phyloP scores from a whole-genome alignment of 164 flowering plant genomes.

The Piper longum region DNA sequence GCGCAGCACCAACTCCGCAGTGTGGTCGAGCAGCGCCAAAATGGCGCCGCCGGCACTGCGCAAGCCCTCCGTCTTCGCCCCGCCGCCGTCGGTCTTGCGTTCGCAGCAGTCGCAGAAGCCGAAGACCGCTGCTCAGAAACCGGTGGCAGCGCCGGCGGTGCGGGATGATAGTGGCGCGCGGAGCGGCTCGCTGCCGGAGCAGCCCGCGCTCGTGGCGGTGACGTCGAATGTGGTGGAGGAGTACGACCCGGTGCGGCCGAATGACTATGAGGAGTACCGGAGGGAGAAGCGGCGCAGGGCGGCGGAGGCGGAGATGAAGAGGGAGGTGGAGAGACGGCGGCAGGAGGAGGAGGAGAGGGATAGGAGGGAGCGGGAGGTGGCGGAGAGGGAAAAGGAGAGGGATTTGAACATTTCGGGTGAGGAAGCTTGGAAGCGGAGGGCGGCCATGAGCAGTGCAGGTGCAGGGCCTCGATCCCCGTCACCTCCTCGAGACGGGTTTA shows the following conservation, averaged over 20 bases:
- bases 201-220: slow-evolving; percentile 71
- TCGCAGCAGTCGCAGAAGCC: slow-evolving; percentile 28
- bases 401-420: slow-evolving; percentile 81
- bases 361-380: slow-evolving; percentile 23
- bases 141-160: not conserved
- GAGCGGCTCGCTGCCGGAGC: slow-evolving; percentile 1
- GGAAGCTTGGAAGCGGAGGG: slow-evolving; percentile 93
- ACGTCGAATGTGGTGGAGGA: slow-evolving; percentile 70
- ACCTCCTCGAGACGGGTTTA: slow-evolving; percentile 60
- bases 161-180: slow-evolving; percentile 8
- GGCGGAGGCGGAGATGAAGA: slow-evolving; percentile 49
- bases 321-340: slow-evolving; percentile 38
- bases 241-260: slow-evolving; percentile 93
- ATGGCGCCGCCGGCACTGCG: slow-evolving; percentile 93
- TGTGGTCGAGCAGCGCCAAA: slow-evolving; percentile 74
- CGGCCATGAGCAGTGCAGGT: slow-evolving; percentile 57
- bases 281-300: slow-evolving; percentile 56
- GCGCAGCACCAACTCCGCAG: slow-evolving; percentile 16
- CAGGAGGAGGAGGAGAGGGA: slow-evolving; percentile 55
- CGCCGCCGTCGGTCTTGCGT: slow-evolving; percentile 48
- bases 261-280: slow-evolving; percentile 77
- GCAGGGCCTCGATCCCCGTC: slow-evolving; percentile 53
- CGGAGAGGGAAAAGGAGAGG: slow-evolving; percentile 31
- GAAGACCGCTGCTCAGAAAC: slow-evolving; percentile 12
- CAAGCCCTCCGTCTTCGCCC: slow-evolving; percentile 43